Evolutionary conservation across 2,329 filamentous ascomycete genomes (phyloP), one percentile per base, ranked within the genome.

Genomic region (Apiospora sp.): DNA sequence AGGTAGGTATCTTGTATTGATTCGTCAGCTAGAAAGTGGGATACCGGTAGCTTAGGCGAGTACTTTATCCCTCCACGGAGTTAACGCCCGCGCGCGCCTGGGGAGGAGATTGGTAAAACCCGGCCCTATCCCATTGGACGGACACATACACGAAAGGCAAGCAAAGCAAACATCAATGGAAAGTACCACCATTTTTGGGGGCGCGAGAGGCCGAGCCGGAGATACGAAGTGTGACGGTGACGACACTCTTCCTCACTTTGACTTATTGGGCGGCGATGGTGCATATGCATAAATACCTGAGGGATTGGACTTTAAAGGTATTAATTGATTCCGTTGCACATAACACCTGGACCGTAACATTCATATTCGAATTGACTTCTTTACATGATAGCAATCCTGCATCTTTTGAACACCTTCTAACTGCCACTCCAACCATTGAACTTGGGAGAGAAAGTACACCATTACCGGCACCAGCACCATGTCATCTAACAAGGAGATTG

Each of bases 401-500:
- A n/a, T 22, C 7, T n/a, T n/a, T 22, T 49, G 7, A n/a, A 49
- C 19, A 7, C 19, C 6, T 10, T n/a, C n/a, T 2, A 49, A 4
- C 19, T 8, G 19, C 10, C 14, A 12, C 10, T 27, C 34, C 24
- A 3, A 12, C 2, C 12, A 51, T 3, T 24, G 5, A 3, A 22
- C 12, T 49, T 22, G 44, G 19, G 16, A 49, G 27, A 24, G 22
- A 34, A 22, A 14, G 30, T 41, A 4, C 2, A 22, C 14, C 19
- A 37, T 16, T 30, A 61, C 16, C n/a, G 37, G 0, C 49, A 27
- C 61, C 12, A 13, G 8, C 24, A 30, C 67, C 41, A 69, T 69
- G 67, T 24, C 67, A 22, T 69, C 67, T n/a, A 24, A 46, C 24
- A 69, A 48, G n/a, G 46, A 69, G 46, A 48, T 69, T 8, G 43